Conservation (phyloP, 768 basidiomycete species). For the Auricularia auricula-judae region DNA sequence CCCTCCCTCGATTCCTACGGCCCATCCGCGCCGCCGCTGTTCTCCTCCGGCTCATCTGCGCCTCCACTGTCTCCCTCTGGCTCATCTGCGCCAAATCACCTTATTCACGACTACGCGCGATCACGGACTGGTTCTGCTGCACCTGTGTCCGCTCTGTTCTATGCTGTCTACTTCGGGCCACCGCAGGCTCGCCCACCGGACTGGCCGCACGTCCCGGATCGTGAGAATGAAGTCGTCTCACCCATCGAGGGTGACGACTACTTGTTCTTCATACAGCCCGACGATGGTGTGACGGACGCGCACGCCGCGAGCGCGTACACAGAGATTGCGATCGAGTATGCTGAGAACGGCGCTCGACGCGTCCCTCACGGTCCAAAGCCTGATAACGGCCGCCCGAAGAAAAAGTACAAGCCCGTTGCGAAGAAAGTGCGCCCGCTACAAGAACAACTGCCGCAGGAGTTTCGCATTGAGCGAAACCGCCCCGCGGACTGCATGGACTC, state of each 20-base stretch:
- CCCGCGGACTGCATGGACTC: slow-evolving; percentile 8
- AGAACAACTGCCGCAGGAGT: slow-evolving; percentile 12
- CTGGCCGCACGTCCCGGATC: neutral
- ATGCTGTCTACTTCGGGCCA: neutral
- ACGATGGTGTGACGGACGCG: neutral
- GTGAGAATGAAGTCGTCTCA: neutral
- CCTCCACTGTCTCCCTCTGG: too few species aligned
- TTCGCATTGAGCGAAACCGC: slow-evolving; percentile 10
- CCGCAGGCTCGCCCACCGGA: neutral
- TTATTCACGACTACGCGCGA: too few species aligned
- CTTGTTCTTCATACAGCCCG: neutral
- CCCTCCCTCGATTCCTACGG: too few species aligned
- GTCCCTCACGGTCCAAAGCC: too few species aligned
- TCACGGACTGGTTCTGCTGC: neutral
- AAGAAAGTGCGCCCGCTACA: slow-evolving; percentile 12
- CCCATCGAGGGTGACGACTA: neutral
- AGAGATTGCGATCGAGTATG: neutral
- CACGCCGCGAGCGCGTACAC: neutral
- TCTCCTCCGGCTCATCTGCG: too few species aligned
- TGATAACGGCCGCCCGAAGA: too few species aligned
- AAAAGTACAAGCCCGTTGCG: slow-evolving; percentile 14
- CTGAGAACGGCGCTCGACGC: neutral
- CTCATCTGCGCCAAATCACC: too few species aligned
- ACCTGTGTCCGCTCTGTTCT: neutral
- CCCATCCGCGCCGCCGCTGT: too few species aligned